Conservation (phyloP, 257 asterid species). For the Anisodus tanguticus region DNA sequence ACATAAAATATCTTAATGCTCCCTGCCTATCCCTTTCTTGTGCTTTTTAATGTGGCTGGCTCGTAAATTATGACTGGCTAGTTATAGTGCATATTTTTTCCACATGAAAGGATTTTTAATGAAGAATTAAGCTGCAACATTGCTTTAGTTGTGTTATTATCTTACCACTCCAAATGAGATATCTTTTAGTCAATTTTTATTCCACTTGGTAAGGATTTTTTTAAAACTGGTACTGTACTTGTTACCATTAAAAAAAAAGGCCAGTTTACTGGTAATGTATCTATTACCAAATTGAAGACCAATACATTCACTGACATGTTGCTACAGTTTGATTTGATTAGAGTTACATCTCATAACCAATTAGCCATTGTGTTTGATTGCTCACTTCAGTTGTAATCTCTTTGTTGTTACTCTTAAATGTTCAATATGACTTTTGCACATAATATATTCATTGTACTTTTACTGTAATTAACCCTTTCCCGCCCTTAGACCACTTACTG, state of each 20-base stretch:
- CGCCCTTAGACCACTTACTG: neutral
- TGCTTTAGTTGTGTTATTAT: neutral
- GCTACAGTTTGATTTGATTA: neutral
- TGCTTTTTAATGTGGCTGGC: neutral
- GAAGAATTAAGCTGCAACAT: conserved; percentile 3
- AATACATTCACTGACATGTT: conserved; percentile 3
- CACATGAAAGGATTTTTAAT: neutral
- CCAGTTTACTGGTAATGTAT: too few relatives aligned
- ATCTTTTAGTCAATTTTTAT: neutral
- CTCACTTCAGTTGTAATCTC: neutral
- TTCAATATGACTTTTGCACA: neutral
- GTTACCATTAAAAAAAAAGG: too few relatives aligned
- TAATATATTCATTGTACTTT: neutral
- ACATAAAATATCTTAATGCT: neutral
- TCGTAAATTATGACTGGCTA: neutral
- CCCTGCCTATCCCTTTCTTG: neutral
- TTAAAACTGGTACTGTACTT: too few relatives aligned
- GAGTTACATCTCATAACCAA: neutral
- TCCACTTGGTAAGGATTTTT: neutral
- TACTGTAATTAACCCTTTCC: neutral
- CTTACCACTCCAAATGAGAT: neutral
- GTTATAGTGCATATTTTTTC: neutral
- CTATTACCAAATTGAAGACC: neutral
- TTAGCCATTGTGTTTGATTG: neutral
- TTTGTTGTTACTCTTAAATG: neutral